Conservation (phyloP, 345 rosid species). For the Gossypioides kirkii region DNA sequence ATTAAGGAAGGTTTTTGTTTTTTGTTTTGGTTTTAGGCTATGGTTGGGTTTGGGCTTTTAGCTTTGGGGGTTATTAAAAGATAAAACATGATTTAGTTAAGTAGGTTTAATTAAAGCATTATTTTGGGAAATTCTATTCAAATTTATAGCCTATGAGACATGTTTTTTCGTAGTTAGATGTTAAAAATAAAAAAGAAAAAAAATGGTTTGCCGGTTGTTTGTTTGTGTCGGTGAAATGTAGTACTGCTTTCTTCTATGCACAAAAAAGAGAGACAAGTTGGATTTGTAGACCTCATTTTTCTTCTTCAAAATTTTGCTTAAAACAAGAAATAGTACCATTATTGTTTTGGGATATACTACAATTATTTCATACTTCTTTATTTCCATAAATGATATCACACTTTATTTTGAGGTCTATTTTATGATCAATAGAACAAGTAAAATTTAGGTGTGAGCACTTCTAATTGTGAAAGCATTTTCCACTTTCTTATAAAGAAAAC, state of each 20-base stretch:
- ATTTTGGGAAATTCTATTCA: not conserved
- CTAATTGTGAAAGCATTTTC: not conserved
- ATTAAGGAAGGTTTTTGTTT: not conserved
- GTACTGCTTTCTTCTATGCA: not conserved
- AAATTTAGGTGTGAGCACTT: no score
- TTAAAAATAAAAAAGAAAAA: no score
- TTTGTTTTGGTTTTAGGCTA: not conserved
- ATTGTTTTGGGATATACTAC: not conserved
- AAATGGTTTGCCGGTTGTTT: not conserved
- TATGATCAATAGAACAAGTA: no score
- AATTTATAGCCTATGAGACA: not conserved
- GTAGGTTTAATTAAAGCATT: not conserved
- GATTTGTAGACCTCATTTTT: not conserved
- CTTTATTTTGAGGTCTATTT: not conserved
- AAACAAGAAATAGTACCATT: not conserved
- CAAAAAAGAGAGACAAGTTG: not conserved
- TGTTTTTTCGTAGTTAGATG: not conserved
- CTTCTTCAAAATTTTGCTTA: not conserved
- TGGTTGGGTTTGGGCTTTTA: not conserved
- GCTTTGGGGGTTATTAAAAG: not conserved
- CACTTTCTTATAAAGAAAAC: no score
- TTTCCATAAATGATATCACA: no score
- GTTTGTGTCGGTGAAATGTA: not conserved
- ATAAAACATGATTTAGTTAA: not conserved
- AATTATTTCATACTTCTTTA: not conserved